A percentile compares a stretch with the other conserved stretches of the same genome.
Evolutionary conservation across 108 stramenopile species (phyloP).

Genomic region (Skeletonema tropicum): DNA sequence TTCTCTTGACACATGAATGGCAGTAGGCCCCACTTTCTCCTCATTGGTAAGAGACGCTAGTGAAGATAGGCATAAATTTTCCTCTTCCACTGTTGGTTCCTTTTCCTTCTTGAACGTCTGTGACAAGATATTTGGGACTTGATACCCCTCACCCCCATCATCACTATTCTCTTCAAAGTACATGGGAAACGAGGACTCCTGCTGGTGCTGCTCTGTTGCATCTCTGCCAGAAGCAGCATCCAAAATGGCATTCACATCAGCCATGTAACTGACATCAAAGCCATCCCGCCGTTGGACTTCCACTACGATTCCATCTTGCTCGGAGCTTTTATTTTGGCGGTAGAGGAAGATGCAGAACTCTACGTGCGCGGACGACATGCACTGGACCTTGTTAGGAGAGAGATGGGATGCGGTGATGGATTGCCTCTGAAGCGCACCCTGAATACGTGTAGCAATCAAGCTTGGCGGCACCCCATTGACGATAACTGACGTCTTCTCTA

Average conservation of each 20-base stretch:
- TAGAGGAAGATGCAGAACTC: slow-evolving; percentile 76
- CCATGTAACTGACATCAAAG: slow-evolving; percentile 46
- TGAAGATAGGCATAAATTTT: slow-evolving; percentile 7
- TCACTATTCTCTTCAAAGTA: slow-evolving; percentile 9
- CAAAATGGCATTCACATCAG: slow-evolving; percentile 66
- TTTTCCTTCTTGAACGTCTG: slow-evolving; percentile 8
- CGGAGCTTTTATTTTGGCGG: slow-evolving; percentile 45
- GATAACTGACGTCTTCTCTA: slow-evolving; percentile 65
- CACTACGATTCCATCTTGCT: slow-evolving; percentile 65
- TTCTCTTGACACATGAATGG: slow-evolving; percentile 13
- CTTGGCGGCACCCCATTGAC: slow-evolving; percentile 42
- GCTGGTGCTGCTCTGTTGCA: not conserved
- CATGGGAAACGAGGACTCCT: not conserved
- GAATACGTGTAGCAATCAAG: slow-evolving; percentile 55
- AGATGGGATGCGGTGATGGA: slow-evolving; percentile 70
- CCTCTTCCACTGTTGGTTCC: slow-evolving; percentile 11
- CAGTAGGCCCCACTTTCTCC: slow-evolving; percentile 15
- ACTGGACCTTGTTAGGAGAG: slow-evolving; percentile 60
- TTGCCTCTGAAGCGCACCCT: slow-evolving; percentile 55
- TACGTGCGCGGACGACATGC: slow-evolving; percentile 57
- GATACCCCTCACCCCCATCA: not conserved
- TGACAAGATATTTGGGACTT: slow-evolving; percentile 4
- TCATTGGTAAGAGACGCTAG: slow-evolving; percentile 17
- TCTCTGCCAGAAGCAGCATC: slow-evolving; percentile 61
- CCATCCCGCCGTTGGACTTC: slow-evolving; percentile 80